These are phyloP conservation scores for Dactylorhiza incarnata DNA, from an alignment of 106 monocot genomes.

Conservation along the genomic window DNA sequence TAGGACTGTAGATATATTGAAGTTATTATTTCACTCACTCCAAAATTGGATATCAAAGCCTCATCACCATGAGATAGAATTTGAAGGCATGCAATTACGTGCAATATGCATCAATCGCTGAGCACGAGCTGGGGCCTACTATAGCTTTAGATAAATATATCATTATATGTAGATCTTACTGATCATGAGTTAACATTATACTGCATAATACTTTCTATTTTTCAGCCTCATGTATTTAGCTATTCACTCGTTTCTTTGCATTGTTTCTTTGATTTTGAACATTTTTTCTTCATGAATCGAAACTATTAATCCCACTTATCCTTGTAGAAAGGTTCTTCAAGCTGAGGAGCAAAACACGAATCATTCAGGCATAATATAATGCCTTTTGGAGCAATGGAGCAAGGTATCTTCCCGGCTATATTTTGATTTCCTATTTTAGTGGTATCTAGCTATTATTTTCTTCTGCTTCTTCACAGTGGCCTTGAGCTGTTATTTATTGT, in stretches of 20 bases:
- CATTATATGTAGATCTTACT: background rate
- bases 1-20: background rate
- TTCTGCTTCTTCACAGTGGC: background rate
- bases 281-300: background rate
- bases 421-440: background rate
- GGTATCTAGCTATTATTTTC: background rate
- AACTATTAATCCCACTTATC: background rate
- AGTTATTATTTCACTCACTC: background rate
- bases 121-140: background rate
- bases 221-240: background rate
- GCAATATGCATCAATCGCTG: background rate
- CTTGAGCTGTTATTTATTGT: background rate
- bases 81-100: background rate
- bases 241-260: background rate
- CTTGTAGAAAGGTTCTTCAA: background rate
- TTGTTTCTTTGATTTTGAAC: background rate
- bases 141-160: background rate
- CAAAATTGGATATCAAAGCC: background rate
- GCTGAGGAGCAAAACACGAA: background rate
- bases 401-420: background rate
- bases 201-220: background rate
- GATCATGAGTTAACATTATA: background rate
- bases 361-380: constrained; percentile 4
- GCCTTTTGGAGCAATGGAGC: constrained; percentile 7
- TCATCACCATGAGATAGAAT: background rate